Evolutionary conservation across 306 rosid genomes (phyloP).

Genomic region (Vicia sativa): DNA sequence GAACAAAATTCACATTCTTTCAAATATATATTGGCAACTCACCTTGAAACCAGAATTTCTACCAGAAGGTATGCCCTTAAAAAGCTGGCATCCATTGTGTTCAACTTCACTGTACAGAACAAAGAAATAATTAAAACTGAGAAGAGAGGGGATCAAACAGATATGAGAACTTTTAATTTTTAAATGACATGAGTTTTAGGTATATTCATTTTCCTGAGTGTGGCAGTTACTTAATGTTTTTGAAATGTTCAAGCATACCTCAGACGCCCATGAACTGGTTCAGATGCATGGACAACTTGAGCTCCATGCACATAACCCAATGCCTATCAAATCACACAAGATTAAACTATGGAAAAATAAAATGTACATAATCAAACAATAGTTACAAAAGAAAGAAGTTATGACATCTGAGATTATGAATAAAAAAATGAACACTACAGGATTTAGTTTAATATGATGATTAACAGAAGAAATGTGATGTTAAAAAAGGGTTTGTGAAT

Average conservation of each 20-base stretch:
- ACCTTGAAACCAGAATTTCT: conserved; percentile 89
- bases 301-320: conserved; percentile 95
- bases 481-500: conserved; percentile 8
- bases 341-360: conserved; percentile 22
- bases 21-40: conserved; percentile 35
- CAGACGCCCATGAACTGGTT: conserved; percentile 93
- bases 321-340: conserved; percentile 62
- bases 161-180: conserved; percentile 21
- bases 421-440: conserved; percentile 31
- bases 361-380: conserved; percentile 9
- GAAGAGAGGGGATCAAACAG: conserved; percentile 19
- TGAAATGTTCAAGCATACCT: conserved; percentile 55
- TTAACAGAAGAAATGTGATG: conserved; percentile 1
- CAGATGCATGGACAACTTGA: conserved; percentile 85
- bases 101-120: conserved; percentile 75
- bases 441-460: conserved; percentile 18
- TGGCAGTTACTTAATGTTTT: conserved; percentile 25
- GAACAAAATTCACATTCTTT: conserved; percentile 26
- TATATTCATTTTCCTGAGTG: conserved; percentile 21
- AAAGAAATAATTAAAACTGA: conserved; percentile 9
- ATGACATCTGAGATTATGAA: conserved; percentile 18
- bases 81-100: conserved; percentile 79
- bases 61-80: conserved; percentile 86
- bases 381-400: conserved; percentile 16
- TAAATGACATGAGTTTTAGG: conserved; percentile 13